Evolutionary conservation across 177 flowering plant species (phyloP).

Genomic region (Tripterygium wilfordii): DNA sequence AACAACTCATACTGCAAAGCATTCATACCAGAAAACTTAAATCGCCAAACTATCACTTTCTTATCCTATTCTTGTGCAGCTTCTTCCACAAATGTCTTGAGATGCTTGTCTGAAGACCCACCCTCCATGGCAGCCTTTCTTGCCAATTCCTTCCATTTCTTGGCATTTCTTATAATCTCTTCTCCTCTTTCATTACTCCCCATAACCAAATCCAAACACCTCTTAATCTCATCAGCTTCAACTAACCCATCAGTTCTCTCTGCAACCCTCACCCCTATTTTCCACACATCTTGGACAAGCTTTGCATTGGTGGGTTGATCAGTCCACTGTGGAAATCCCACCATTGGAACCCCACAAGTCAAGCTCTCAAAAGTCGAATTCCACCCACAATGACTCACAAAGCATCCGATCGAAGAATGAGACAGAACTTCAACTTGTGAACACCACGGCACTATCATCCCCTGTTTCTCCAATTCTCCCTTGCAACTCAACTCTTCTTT

Average conservation of each 20-base stretch:
- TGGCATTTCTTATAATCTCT: too few relatives aligned
- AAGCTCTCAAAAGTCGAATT: conserved; percentile 48
- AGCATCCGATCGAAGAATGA: conserved; percentile 45
- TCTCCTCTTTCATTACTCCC: too few relatives aligned
- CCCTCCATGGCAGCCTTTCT: conserved; percentile 25
- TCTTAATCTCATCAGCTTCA: conserved; percentile 16
- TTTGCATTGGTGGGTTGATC: conserved; percentile 29
- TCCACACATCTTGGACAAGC: conserved; percentile 20
- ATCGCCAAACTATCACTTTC: too few relatives aligned
- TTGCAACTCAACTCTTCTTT: conserved; percentile 1
- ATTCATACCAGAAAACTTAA: too few relatives aligned
- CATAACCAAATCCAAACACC: too few relatives aligned
- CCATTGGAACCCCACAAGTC: conserved; percentile 23
- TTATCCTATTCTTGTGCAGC: too few relatives aligned
- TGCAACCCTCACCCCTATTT: conserved; percentile 18
- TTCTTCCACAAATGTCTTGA: conserved; percentile 16
- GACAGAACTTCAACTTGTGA: conserved; percentile 40
- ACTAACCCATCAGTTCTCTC: conserved; percentile 19
- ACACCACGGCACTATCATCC: conserved; percentile 51
- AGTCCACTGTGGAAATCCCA: conserved; percentile 28
- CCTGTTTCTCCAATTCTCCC: conserved; percentile 19
- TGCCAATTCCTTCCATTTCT: conserved; percentile 14
- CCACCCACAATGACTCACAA: conserved; percentile 60
- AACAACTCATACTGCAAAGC: too few relatives aligned
- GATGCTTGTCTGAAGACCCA: conserved; percentile 16